Evolutionary conservation across 2,329 filamentous ascomycete species (phyloP).

Genomic region (Neonectria hederae): DNA sequence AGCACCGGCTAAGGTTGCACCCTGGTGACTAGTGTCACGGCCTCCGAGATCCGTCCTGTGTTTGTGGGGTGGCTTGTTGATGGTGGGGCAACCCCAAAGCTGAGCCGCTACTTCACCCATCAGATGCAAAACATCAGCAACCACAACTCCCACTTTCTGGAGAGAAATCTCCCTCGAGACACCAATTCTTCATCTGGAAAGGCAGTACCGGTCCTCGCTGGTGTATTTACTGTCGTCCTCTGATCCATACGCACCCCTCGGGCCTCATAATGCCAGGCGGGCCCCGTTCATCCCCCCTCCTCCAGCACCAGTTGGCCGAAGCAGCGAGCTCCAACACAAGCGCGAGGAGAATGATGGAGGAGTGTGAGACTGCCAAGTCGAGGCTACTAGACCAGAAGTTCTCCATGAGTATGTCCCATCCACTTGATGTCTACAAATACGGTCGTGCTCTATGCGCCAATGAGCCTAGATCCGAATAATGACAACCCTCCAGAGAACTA

Average conservation of each 20-base stretch:
- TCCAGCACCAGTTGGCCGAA: conserved; percentile 37
- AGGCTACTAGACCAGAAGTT: conserved; percentile 58
- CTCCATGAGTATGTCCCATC: conserved; percentile 52
- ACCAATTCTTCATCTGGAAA: not conserved
- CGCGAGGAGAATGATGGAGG: conserved; percentile 54
- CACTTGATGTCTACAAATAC: not conserved
- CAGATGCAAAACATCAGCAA: not conserved
- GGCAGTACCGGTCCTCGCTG: not conserved
- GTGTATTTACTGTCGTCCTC: not conserved
- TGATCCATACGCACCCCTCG: not conserved
- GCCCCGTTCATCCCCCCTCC: conserved; percentile 29
- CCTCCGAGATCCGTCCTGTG: conserved; percentile 21
- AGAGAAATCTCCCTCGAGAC: not conserved
- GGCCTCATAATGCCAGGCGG: conserved; percentile 34
- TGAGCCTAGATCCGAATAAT: conserved; percentile 23
- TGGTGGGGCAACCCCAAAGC: conserved; percentile 34
- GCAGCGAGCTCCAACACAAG: conserved; percentile 36
- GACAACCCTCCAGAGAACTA: conserved; percentile 42
- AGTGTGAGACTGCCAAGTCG: conserved; percentile 50
- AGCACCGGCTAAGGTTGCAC: not conserved
- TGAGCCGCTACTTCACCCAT: conserved; percentile 16
- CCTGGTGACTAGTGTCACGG: not conserved
- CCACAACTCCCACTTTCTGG: not conserved
- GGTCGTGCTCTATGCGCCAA: not conserved
- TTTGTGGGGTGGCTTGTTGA: conserved; percentile 41